These are phyloP conservation scores for Pyrenopolyporus hunteri DNA, from an alignment of 495 filamentous ascomycete genomes.

Conservation along the genomic window DNA sequence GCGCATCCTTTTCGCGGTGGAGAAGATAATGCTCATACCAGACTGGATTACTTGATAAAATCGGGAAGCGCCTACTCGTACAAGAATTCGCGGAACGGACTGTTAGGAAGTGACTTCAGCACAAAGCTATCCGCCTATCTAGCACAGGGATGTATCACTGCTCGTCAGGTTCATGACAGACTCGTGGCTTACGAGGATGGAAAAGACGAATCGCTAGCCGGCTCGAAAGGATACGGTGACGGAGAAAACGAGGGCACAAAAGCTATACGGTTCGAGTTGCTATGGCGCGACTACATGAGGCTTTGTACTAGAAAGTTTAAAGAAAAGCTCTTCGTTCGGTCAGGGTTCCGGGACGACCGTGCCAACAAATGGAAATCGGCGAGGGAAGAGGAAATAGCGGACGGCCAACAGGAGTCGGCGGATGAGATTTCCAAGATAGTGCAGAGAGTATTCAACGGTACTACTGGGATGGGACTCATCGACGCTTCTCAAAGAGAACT, in stretches of 20 bases:
- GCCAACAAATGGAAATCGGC: slow-evolving; percentile 49
- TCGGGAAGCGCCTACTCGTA: slow-evolving; percentile 64
- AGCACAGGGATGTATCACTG: slow-evolving; percentile 69
- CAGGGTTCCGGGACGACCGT: slow-evolving; percentile 61
- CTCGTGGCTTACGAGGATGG: slow-evolving; percentile 68
- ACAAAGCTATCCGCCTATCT: slow-evolving; percentile 74
- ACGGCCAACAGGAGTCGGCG: slow-evolving; percentile 39
- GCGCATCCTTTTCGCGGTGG: slow-evolving; percentile 73
- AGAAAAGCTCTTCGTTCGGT: slow-evolving; percentile 61
- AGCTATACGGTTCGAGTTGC: slow-evolving; percentile 69
- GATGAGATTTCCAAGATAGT: slow-evolving; percentile 47
- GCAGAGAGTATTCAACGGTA: slow-evolving; percentile 62
- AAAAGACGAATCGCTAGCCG: slow-evolving; percentile 43
- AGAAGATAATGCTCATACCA: slow-evolving; percentile 58
- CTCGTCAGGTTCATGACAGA: slow-evolving; percentile 68
- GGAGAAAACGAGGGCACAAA: slow-evolving; percentile 73
- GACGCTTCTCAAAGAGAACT: slow-evolving; percentile 74
- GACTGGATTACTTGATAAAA: slow-evolving; percentile 63
- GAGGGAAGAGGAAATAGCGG: slow-evolving; percentile 28
- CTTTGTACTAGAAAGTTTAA: slow-evolving; percentile 71
- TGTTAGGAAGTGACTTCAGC: slow-evolving; percentile 69
- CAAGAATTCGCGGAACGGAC: slow-evolving; percentile 70
- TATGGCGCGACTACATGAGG: slow-evolving; percentile 80
- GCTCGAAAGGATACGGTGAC: slow-evolving; percentile 59
- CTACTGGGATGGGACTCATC: slow-evolving; percentile 71